These are phyloP conservation scores for Neofusicoccum parvum DNA, from an alignment of 2,329 filamentous ascomycete genomes.

Conservation along the genomic window DNA sequence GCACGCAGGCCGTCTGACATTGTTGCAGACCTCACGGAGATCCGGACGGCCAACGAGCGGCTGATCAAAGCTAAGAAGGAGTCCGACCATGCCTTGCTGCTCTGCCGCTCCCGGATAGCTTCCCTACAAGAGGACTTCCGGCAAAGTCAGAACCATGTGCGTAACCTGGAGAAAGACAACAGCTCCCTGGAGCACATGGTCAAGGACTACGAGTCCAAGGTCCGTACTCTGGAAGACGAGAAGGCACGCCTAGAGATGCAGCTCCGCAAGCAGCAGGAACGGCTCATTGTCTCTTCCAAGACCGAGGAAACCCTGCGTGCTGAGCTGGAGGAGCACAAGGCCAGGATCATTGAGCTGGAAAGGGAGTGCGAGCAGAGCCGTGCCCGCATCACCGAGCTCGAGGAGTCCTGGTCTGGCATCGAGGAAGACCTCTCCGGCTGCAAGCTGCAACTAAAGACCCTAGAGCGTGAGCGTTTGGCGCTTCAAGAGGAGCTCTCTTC, in stretches of 20 bases:
- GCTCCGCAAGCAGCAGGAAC: constrained; percentile 29
- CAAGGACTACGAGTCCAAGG: constrained; percentile 32
- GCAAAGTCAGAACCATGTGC: constrained; percentile 28
- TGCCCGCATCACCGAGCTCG: constrained; percentile 28
- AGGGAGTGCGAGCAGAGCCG: constrained; percentile 24
- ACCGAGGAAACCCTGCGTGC: constrained; percentile 29
- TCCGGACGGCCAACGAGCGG: constrained; percentile 37
- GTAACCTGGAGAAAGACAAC: constrained; percentile 31
- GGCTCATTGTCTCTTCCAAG: constrained; percentile 27
- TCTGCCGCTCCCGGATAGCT: constrained; percentile 38
- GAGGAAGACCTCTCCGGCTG: constrained; percentile 28
- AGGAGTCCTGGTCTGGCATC: constrained; percentile 31
- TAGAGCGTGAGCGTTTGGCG: constrained; percentile 28
- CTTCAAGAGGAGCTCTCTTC: constrained; percentile 29
- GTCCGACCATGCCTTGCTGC: constrained; percentile 39
- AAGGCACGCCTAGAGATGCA: constrained; percentile 28
- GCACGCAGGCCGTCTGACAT: neutral
- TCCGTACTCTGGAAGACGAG: constrained; percentile 33
- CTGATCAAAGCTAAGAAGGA: constrained; percentile 40
- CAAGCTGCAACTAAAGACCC: constrained; percentile 27
- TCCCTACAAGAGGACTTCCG: constrained; percentile 26
- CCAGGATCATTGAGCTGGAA: constrained; percentile 33
- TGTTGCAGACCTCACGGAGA: constrained; percentile 27
- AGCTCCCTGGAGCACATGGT: constrained; percentile 28
- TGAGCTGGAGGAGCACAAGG: constrained; percentile 27